Evolutionary conservation across 495 filamentous ascomycete species (phyloP), one percentile per base, ranked within the genome.

Genomic region (Lichenothelia convexa): DNA sequence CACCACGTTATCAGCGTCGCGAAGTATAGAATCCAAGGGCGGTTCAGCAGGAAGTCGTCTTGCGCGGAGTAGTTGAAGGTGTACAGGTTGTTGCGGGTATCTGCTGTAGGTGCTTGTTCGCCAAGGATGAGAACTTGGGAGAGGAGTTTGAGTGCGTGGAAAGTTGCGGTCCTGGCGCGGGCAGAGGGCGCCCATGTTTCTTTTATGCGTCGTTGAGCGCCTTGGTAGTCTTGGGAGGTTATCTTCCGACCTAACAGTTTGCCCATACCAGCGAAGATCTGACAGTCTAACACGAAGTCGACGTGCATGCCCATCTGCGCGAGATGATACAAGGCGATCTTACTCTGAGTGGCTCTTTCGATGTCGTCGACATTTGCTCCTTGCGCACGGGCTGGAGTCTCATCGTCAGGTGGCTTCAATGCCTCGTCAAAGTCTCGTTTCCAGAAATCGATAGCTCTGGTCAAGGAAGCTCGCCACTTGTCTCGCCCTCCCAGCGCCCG

Each of bases 251-350:
- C 87, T 22, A 97, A 69, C 7, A 94, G 63, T 16, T 86, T 64
- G 38, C 74, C 73, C 0, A 87, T 83, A 2, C 84, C 76, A 6
- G 85, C 89, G 51, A 91, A 94, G 42, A 95, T 89, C 55, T 94
- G 89, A 49, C 85, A 86, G 53, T 94, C 87, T n/a, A n/a, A n/a
- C n/a, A 87, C 80, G 31, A 95, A 80, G 50, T 95, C 89, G 6
- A 94, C 87, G 51, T 95, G 87, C 66, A 92, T 93, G 3, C 80
- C 84, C 84, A 97, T 94, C 53, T 97, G 89, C 2, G 89, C 91
- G 6, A 97, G 62, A 41, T 87, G 81, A 49, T 97, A 87, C 31
- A 95, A 62, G 13, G 93, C 86, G 17, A 76, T 87, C 31, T 84
- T 71, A 44, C 73, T 80, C 49, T 95, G 80, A 43, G 86, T 85